These are phyloP conservation scores for Leptodontidium sp. DNA, from an alignment of 2,329 filamentous ascomycete species.

Conservation along the genomic window DNA sequence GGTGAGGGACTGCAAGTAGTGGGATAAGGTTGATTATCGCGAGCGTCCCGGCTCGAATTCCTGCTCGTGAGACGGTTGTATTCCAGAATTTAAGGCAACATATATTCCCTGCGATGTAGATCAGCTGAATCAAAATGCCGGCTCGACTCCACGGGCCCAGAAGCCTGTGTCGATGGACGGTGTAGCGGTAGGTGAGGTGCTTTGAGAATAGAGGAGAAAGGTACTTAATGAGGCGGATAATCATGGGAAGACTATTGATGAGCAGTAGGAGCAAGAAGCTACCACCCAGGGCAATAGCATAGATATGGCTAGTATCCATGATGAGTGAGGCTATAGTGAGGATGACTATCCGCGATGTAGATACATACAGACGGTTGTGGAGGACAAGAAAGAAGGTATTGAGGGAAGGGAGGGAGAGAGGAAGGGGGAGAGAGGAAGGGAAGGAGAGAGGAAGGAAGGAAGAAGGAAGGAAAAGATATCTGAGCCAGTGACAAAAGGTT, in stretches of 20 bases:
- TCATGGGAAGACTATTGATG: slow-evolving; percentile 2
- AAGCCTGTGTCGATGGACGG: slow-evolving; percentile 16
- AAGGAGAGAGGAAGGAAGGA: not conserved
- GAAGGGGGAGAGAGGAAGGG: not conserved
- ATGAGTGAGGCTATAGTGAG: slow-evolving; percentile 2
- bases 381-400: slow-evolving; percentile 9
- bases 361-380: slow-evolving; percentile 3
- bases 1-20: slow-evolving; percentile 36
- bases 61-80: slow-evolving; percentile 24
- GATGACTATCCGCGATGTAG: not conserved
- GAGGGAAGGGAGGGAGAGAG: not conserved
- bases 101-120: slow-evolving; percentile 31
- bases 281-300: slow-evolving; percentile 2
- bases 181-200: slow-evolving; percentile 13
- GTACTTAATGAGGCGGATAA: slow-evolving; percentile 3
- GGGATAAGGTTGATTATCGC: slow-evolving; percentile 35
- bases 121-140: slow-evolving; percentile 28
- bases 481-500: not conserved
- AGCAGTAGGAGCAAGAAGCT: not conserved
- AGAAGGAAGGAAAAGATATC: slow-evolving; percentile 5
- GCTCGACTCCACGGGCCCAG: slow-evolving; percentile 39
- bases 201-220: slow-evolving; percentile 9
- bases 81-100: slow-evolving; percentile 26
- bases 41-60: slow-evolving; percentile 44
- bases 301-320: not conserved